Evolutionary conservation across 768 basidiomycete species (phyloP).

Genomic region (Myochromella boudieri): DNA sequence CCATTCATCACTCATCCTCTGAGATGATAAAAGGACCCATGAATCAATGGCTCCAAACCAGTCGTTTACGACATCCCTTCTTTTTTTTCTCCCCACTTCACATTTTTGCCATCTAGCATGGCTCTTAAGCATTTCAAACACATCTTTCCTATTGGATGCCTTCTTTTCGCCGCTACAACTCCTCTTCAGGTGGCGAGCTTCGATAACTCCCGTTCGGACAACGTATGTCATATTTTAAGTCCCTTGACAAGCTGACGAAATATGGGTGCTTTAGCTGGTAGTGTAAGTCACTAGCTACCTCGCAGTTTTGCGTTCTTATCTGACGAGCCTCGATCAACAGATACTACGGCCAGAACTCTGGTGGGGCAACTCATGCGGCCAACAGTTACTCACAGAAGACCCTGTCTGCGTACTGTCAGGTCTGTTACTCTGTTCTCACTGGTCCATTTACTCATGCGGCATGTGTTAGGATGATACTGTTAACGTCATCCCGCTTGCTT

Average conservation of each 20-base stretch:
- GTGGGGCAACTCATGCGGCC: slow-evolving; percentile 55
- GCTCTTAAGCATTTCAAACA: slow-evolving; percentile 4
- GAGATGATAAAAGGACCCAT: slow-evolving; percentile 9
- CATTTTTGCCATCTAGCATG: slow-evolving; percentile 10
- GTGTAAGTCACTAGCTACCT: slow-evolving; percentile 38
- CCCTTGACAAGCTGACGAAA: no score
- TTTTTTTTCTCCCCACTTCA: background rate
- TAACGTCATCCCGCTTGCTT: slow-evolving; percentile 67
- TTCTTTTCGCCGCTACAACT: background rate
- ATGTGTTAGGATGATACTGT: slow-evolving; percentile 54
- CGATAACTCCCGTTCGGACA: slow-evolving; percentile 35
- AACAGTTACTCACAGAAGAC: slow-evolving; percentile 56
- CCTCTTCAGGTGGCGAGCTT: slow-evolving; percentile 21
- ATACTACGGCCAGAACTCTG: slow-evolving; percentile 77
- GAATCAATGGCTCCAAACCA: background rate
- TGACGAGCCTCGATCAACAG: slow-evolving; percentile 28
- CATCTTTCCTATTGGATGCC: background rate
- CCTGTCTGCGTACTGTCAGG: slow-evolving; percentile 63
- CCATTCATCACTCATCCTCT: background rate
- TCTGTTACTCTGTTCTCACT: slow-evolving; percentile 20
- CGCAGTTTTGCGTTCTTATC: background rate
- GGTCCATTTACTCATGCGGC: background rate
- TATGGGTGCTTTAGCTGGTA: slow-evolving; percentile 40
- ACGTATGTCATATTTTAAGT: slow-evolving; percentile 23
- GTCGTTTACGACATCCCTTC: slow-evolving; percentile 1